Evolutionary conservation across 2,329 filamentous ascomycete genomes (phyloP), one percentile per base, ranked within the genome.

Genomic region (Fusarium nematophilum): DNA sequence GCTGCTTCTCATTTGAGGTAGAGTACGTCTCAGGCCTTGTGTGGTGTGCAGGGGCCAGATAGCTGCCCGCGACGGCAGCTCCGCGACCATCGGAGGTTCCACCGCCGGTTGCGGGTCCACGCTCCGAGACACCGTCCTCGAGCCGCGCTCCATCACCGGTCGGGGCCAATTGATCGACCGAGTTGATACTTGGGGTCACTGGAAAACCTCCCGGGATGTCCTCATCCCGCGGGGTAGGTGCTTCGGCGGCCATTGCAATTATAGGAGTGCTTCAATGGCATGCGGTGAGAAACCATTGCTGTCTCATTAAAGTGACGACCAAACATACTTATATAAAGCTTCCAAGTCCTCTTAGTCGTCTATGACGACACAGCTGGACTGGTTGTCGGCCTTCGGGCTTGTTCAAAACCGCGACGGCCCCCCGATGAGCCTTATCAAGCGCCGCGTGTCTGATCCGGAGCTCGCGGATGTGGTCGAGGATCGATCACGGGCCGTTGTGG

Each of bases 131-230:
- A 9, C 60, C 60, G 40, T 56, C 60, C n/a, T 64, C 60, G 13
- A 64, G 47, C 43, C 29, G 46, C 9, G 15, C 27, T 23, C 11
- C 37, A n/a, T 57, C 38, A 14, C 62, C 38, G 17, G 42, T 36
- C 8, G 45, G 64, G 4, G 59, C 53, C 14, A 53, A 38, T 4
- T 44, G 47, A 27, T 50, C 34, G 18, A 62, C 39, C 3, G 62
- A 63, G 9, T 43, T 50, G 11, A 59, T 21, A 39, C 67, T 66
- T 15, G 66, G 67, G 38, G 67, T 69, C 9, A 58, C 63, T 3
- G 67, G 67, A 14, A 56, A 69, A 30, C 67, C 67, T n/a, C 66
- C 67, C 1, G 67, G 67, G 47, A 69, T 67, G 36, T 69, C 67
- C 29, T 67, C 53, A 48, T 62, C 60, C 58, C 60, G 39, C 2